Conservation (phyloP, 1,284 basidiomycete genomes). For the Schizophyllum amplum region DNA sequence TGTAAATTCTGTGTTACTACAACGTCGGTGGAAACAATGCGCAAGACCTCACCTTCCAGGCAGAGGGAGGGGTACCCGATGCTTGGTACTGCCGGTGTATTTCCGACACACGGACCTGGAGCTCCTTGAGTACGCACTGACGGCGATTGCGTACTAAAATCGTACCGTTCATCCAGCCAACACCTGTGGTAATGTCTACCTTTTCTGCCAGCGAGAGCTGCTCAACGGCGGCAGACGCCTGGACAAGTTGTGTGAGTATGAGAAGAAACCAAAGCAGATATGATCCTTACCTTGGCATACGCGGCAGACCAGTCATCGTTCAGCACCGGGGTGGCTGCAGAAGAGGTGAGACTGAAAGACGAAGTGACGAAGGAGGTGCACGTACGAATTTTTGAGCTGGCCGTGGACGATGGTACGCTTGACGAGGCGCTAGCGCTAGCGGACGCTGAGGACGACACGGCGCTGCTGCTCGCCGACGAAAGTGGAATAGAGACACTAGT, state of each 20-base stretch:
- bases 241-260: not conserved
- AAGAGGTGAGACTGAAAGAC: not conserved
- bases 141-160: not conserved
- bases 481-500: not conserved
- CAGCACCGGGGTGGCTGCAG: not conserved
- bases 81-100: constrained; percentile 51
- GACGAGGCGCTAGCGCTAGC: not conserved
- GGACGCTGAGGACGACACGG: not conserved
- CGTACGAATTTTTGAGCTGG: not conserved
- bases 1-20: constrained; percentile 12
- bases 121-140: constrained; percentile 7
- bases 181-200: constrained; percentile 49
- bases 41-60: constrained; percentile 37
- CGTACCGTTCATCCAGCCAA: constrained; percentile 34
- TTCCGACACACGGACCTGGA: constrained; percentile 57
- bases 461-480: not conserved
- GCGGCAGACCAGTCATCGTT: constrained; percentile 39
- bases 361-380: not conserved
- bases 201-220: constrained; percentile 46
- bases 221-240: constrained; percentile 39
- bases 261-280: not conserved
- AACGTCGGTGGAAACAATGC: not conserved
- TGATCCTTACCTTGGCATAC: constrained; percentile 35
- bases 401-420: not conserved
- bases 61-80: constrained; percentile 66